Evolutionary conservation across 345 rosid species (phyloP).

Genomic region (Eucalyptus erythrocorys): DNA sequence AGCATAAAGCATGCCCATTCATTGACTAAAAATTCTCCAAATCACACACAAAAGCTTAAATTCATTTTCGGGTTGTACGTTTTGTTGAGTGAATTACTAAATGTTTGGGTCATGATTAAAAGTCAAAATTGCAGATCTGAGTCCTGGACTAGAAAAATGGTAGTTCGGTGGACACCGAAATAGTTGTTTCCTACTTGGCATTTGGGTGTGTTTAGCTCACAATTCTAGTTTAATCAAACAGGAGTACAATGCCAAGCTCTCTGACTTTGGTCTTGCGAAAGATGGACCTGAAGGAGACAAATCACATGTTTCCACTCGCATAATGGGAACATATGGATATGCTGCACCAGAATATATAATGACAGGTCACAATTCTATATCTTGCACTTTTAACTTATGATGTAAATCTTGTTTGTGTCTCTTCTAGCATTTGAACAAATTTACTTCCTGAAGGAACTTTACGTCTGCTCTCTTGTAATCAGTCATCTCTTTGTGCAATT

Average conservation of each 20-base stretch:
- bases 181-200: background rate
- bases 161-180: background rate
- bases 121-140: background rate
- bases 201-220: background rate
- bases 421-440: background rate
- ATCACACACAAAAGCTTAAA: background rate
- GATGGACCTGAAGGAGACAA: conserved; percentile 98
- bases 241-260: conserved; percentile 92
- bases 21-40: background rate
- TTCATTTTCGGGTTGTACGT: background rate
- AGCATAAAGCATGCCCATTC: background rate
- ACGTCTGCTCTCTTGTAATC: background rate
- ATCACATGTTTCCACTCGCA: conserved; percentile 95
- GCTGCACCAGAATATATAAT: conserved; percentile 97
- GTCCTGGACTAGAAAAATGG: background rate
- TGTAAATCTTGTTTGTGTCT: background rate
- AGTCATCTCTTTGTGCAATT: background rate
- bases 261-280: conserved; percentile 95
- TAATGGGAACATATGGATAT: conserved; percentile 99
- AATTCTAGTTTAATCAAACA: conserved; percentile 8
- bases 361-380: conserved; percentile 48
- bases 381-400: background rate
- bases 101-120: background rate
- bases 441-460: background rate
- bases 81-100: background rate